Percentiles rank a stretch among this genome's conserved stretches.
Evolutionary conservation across 192 early-diverging fungal genomes (phyloP).

Genomic region (Gaertneriomyces semiglobifer): DNA sequence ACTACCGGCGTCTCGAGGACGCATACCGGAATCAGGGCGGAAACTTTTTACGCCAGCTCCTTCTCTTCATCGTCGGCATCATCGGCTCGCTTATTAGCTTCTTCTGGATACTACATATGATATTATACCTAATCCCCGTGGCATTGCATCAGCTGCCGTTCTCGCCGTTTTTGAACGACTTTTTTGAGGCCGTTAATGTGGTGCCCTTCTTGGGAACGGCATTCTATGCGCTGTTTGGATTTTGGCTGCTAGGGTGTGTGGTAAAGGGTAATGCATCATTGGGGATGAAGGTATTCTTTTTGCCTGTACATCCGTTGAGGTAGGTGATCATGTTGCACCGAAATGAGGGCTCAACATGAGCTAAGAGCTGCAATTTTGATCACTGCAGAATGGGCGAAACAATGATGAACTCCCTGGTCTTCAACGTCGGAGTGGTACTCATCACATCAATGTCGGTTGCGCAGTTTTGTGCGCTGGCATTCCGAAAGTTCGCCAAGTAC

Average conservation of each 20-base stretch:
- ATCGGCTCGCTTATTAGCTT: conserved; percentile 41
- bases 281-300: conserved; percentile 57
- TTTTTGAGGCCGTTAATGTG: conserved; percentile 39
- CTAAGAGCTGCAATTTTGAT: background rate
- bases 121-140: conserved; percentile 49
- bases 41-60: conserved; percentile 48
- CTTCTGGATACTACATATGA: conserved; percentile 59
- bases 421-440: conserved; percentile 58
- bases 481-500: conserved; percentile 51
- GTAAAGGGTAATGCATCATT: conserved; percentile 55
- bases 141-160: conserved; percentile 39
- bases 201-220: conserved; percentile 57
- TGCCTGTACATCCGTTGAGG: conserved; percentile 58
- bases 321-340: conserved; percentile 12
- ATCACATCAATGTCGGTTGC: conserved; percentile 54
- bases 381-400: conserved; percentile 54
- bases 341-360: background rate
- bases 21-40: conserved; percentile 52
- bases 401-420: conserved; percentile 58
- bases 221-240: conserved; percentile 56
- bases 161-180: conserved; percentile 53
- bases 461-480: conserved; percentile 56
- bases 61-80: conserved; percentile 39
- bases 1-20: conserved; percentile 54
- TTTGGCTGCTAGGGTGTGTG: conserved; percentile 56